These are phyloP conservation scores for Diplodia corticola DNA, from an alignment of 2,329 filamentous ascomycete genomes.

Conservation along the genomic window DNA sequence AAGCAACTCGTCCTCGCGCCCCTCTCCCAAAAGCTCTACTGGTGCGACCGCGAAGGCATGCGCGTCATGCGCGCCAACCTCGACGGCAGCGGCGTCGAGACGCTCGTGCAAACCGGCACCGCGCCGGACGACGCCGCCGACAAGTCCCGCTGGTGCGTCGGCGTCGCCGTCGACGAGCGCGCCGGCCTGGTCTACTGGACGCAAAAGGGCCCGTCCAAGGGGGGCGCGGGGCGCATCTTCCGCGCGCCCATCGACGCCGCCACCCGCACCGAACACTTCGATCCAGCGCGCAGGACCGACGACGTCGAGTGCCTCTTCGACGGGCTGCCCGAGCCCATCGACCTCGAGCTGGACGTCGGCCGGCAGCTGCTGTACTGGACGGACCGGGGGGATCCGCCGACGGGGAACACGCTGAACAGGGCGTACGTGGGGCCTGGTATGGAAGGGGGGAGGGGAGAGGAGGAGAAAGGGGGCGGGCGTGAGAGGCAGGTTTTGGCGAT, in stretches of 20 bases:
- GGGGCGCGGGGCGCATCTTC: conserved; percentile 54
- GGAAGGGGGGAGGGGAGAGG: background rate
- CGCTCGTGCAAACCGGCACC: conserved; percentile 44
- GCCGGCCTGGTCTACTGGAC: conserved; percentile 59
- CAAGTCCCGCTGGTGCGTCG: conserved; percentile 54
- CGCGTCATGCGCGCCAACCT: conserved; percentile 39
- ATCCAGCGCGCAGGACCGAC: too few relatives aligned
- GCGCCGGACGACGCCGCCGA: conserved; percentile 34
- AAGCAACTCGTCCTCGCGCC: conserved; percentile 44
- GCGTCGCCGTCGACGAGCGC: conserved; percentile 50
- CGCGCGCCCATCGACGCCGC: conserved; percentile 46
- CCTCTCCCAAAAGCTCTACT: conserved; percentile 38
- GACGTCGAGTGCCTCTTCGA: conserved; percentile 49
- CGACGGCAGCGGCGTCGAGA: conserved; percentile 39
- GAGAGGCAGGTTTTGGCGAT: conserved; percentile 26
- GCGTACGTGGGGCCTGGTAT: conserved; percentile 23
- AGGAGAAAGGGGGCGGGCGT: conserved; percentile 1
- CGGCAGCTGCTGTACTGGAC: conserved; percentile 58
- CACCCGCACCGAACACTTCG: too few relatives aligned
- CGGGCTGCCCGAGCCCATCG: conserved; percentile 53
- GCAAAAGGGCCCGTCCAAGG: conserved; percentile 59
- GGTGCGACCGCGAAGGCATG: conserved; percentile 48
- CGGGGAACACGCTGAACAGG: conserved; percentile 56
- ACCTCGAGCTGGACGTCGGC: conserved; percentile 56
- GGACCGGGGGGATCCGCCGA: conserved; percentile 58